Conservation (phyloP, 2,329 filamentous ascomycete species). For the Penicillium sp. region DNA sequence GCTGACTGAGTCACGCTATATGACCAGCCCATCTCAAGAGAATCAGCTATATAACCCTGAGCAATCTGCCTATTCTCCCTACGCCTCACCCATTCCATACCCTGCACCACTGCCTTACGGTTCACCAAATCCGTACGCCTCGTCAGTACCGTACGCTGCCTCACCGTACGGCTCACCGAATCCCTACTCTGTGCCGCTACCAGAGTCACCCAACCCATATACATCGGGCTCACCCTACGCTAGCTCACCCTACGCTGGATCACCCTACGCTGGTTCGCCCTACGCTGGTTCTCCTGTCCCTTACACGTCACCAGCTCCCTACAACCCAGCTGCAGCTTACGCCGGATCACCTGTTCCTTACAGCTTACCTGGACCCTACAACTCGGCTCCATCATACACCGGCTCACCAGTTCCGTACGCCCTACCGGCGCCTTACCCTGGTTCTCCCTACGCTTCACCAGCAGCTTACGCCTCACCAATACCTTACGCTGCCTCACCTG, state of each 20-base stretch:
- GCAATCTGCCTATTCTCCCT: constrained; percentile 24
- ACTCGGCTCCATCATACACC: constrained; percentile 17
- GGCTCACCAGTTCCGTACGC: constrained; percentile 8
- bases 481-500: constrained; percentile 26
- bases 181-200: constrained; percentile 21
- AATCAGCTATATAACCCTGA: constrained; percentile 26
- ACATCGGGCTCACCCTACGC: constrained; percentile 1
- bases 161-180: constrained; percentile 11
- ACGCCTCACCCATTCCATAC: constrained; percentile 15
- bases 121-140: constrained; percentile 13
- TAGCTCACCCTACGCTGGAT: background rate
- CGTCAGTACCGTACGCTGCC: constrained; percentile 11
- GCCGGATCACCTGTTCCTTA: constrained; percentile 6
- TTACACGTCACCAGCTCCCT: constrained; percentile 10
- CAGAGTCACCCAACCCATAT: constrained; percentile 35
- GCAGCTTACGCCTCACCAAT: constrained; percentile 12
- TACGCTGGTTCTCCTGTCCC: constrained; percentile 1
- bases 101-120: constrained; percentile 9
- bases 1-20: constrained; percentile 31
- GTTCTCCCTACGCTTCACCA: background rate
- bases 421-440: constrained; percentile 3
- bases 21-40: constrained; percentile 28
- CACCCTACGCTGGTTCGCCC: background rate
- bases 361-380: constrained; percentile 10
- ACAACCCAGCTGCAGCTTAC: constrained; percentile 2